Evolutionary conservation across 352 stramenopile genomes (phyloP), one percentile per base, ranked within the genome.

Genomic region (Globisporangium irregulare): DNA sequence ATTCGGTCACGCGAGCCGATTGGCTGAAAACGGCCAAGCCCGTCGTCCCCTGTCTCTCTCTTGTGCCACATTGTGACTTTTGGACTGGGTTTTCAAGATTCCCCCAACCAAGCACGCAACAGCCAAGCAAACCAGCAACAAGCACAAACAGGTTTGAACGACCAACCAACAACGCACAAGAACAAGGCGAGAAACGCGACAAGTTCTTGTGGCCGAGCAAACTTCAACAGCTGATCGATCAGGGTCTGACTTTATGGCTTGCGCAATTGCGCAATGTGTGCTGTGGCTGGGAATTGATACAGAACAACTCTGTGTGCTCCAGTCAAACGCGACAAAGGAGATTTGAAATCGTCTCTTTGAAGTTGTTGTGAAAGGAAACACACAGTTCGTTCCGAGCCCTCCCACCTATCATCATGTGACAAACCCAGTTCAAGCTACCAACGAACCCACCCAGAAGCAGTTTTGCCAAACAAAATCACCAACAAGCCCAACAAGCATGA

Each of bases 141-240:
- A 20, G 20, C 18, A 15, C 36, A 46, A 14, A 46, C 12, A 46
- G 1, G 38, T 20, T 46, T 46, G 38, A 46, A 7, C 38, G 14
- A 46, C 32, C 36, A 43, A 41, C 36, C 12, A 20, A 48, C 12
- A 32, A 46, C n/a, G n/a, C 56, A n/a, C 55, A 59, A 25, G 18
- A 6, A 20, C 32, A 24, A 59, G 22, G 50, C 50, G 10, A 20
- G 20, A 32, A 27, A 60, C 55, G 27, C 55, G 27, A 60, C 55
- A 60, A 60, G 27, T 60, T 60, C 55, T 60, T 60, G 55, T 60
- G 55, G 55, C 9, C 27, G 18, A 36, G 55, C 24, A 25, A 61
- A 48, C 29, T 61, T 61, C 56, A 46, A 61, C 18, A 6, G 32
- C 34, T 15, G 22, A 61, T 29, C 22, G 18, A 20, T 15, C 24